These are phyloP conservation scores for Populus tomentosa DNA, from an alignment of 441 rosid genomes.

Conservation along the genomic window DNA sequence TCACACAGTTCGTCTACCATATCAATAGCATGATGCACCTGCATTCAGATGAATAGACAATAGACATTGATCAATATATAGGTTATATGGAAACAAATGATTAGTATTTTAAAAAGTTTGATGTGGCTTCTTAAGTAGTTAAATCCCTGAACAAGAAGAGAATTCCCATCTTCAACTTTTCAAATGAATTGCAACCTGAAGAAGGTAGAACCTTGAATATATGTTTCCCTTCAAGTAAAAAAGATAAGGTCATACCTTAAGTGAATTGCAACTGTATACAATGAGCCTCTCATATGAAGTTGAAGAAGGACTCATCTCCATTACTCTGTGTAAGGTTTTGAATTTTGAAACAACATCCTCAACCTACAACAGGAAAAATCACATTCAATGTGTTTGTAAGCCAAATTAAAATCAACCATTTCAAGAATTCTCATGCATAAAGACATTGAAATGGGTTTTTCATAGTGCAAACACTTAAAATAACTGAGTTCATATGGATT, in stretches of 20 bases:
- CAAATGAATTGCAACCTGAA: neutral
- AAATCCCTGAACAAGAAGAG: neutral
- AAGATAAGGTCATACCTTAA: conserved; percentile 42
- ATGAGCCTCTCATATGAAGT: conserved; percentile 58
- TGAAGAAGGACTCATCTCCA: conserved; percentile 49
- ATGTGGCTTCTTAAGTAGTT: neutral
- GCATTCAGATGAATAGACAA: conserved; percentile 19
- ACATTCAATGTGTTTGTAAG: neutral
- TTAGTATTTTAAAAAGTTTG: neutral
- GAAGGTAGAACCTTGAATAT: neutral
- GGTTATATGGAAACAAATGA: neutral
- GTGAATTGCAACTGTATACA: conserved; percentile 39
- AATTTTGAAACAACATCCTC: conserved; percentile 23
- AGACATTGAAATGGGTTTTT: neutral
- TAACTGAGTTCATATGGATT: neutral
- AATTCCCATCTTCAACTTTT: neutral
- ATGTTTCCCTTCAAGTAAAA: conserved; percentile 12
- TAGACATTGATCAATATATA: conserved; percentile 5
- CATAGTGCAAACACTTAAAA: neutral
- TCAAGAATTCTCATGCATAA: neutral
- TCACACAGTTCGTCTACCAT: conserved; percentile 59
- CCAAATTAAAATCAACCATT: conserved; percentile 7
- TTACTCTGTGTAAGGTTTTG: conserved; percentile 46
- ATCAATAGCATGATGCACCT: conserved; percentile 80
- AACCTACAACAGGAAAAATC: conserved; percentile 41